Conservation (phyloP, 2,329 filamentous ascomycete genomes). For the Drechslerella dactyloides region DNA sequence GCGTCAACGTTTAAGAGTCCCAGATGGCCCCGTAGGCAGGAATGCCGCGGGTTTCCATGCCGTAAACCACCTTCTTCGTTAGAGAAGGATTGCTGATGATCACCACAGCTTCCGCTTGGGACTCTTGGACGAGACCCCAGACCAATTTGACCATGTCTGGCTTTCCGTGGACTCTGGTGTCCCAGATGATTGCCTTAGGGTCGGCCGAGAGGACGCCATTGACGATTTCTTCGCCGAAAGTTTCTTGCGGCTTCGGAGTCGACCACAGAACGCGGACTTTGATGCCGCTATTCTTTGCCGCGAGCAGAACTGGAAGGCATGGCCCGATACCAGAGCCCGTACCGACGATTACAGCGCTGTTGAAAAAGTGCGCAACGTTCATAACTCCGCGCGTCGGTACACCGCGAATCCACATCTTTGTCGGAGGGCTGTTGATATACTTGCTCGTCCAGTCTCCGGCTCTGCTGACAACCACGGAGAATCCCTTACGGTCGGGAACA, state of each 20-base stretch:
- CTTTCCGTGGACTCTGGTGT: slow-evolving; percentile 57
- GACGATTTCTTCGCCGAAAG: slow-evolving; percentile 57
- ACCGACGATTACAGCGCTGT: slow-evolving; percentile 57
- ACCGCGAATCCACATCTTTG: slow-evolving; percentile 71
- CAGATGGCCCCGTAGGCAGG: slow-evolving; percentile 58
- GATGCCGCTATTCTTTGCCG: slow-evolving; percentile 54
- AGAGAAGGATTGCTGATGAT: slow-evolving; percentile 57
- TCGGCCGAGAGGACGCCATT: slow-evolving; percentile 57
- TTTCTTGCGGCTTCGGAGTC: slow-evolving; percentile 56
- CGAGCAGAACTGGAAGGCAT: slow-evolving; percentile 56
- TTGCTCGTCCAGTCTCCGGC: slow-evolving; percentile 76
- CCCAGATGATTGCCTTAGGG: slow-evolving; percentile 56
- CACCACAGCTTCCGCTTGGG: slow-evolving; percentile 58
- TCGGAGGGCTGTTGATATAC: slow-evolving; percentile 69
- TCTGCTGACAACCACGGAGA: slow-evolving; percentile 73
- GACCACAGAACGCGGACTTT: slow-evolving; percentile 57
- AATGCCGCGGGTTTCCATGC: slow-evolving; percentile 58
- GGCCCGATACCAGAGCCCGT: slow-evolving; percentile 59
- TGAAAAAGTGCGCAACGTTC: slow-evolving; percentile 57
- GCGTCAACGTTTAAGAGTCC: slow-evolving; percentile 54
- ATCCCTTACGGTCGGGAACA: slow-evolving; percentile 65
- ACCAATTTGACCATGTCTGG: slow-evolving; percentile 57
- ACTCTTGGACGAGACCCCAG: slow-evolving; percentile 55
- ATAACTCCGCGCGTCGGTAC: slow-evolving; percentile 62
- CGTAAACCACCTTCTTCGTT: slow-evolving; percentile 58